Evolutionary conservation across 129 eudicot species (phyloP).

Genomic region (Flaveria sonorensis): DNA sequence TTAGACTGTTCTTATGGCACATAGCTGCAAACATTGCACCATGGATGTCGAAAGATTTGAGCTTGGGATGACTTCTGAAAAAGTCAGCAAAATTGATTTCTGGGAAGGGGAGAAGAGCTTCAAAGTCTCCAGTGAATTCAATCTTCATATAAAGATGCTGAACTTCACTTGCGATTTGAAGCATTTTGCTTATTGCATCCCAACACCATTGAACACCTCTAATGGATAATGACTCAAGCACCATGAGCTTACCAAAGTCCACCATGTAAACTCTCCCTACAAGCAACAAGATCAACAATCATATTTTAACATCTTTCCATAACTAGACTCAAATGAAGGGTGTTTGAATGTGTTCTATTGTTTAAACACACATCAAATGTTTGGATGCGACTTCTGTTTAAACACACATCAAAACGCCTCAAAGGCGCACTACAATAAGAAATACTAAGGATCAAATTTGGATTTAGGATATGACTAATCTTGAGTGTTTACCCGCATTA

Average conservation of each 20-base stretch:
- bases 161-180: constrained; percentile 76
- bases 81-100: constrained; percentile 84
- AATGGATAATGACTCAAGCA: constrained; percentile 69
- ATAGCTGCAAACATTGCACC: constrained; percentile 98
- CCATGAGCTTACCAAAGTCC: constrained; percentile 74
- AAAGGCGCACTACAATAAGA: no score
- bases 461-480: no score
- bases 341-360: neutral
- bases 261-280: constrained; percentile 75
- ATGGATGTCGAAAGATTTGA: constrained; percentile 69
- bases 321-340: neutral
- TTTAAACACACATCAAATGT: neutral
- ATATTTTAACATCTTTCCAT: neutral
- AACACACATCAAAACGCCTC: neutral
- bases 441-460: neutral
- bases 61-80: constrained; percentile 77
- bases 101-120: constrained; percentile 76
- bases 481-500: constrained; percentile 52
- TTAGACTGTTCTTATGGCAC: constrained; percentile 83
- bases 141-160: constrained; percentile 86
- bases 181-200: constrained; percentile 86
- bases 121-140: constrained; percentile 83
- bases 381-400: neutral
- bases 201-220: constrained; percentile 96
- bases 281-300: constrained; percentile 2